These are phyloP conservation scores for Colletotrichum sp. DNA, from an alignment of 2,329 filamentous ascomycete species.

Conservation along the genomic window DNA sequence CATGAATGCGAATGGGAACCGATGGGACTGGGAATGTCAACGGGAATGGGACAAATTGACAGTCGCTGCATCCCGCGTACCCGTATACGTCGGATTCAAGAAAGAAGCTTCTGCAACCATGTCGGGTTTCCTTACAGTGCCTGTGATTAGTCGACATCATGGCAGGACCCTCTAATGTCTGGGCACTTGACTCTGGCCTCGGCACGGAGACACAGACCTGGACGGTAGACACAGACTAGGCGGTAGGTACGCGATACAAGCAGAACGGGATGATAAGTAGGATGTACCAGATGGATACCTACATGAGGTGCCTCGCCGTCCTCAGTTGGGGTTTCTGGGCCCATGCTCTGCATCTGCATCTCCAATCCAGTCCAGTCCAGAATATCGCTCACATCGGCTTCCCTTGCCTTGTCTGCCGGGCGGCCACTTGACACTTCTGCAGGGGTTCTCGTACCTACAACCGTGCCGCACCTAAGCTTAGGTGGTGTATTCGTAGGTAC, in stretches of 20 bases:
- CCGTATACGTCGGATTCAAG: not conserved
- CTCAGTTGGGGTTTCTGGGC: not conserved
- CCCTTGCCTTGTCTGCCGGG: not conserved
- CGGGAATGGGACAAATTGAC: not conserved
- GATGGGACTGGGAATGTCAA: not conserved
- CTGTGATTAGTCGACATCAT: not conserved
- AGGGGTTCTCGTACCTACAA: not conserved
- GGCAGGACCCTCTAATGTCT: not conserved
- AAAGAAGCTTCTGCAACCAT: not conserved
- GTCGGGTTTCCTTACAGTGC: not conserved
- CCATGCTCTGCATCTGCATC: not conserved
- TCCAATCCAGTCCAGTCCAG: not conserved
- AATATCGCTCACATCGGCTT: conserved; percentile 10
- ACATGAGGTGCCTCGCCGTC: not conserved
- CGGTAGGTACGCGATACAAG: not conserved
- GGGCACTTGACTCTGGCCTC: not conserved
- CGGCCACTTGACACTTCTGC: not conserved
- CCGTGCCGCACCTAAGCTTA: not conserved
- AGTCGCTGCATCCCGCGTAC: not conserved
- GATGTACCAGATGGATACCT: not conserved
- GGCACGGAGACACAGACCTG: not conserved
- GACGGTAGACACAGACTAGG: not conserved
- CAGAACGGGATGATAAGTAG: not conserved
- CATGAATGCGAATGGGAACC: not conserved
- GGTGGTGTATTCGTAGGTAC: not conserved